Conservation (phyloP, 1,284 basidiomycete genomes). For the Melampsora americana region DNA sequence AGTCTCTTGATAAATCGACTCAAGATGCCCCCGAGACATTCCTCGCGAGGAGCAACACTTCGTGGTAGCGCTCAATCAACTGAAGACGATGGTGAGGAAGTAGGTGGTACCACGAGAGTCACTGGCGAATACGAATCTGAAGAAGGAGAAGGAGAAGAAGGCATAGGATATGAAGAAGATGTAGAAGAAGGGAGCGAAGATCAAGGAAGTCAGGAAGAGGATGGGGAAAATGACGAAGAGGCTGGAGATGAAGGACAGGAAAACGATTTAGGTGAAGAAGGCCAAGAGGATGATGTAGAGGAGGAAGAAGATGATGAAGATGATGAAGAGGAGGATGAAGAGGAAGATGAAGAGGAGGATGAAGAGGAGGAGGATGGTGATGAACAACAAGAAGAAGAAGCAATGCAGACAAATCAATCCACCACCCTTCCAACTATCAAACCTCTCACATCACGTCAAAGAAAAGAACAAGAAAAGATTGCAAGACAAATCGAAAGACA, state of each 20-base stretch:
- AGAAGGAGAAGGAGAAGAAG: background rate
- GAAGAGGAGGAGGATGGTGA: constrained; percentile 42
- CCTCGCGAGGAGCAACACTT: too few relatives aligned
- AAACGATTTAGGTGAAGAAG: constrained; percentile 16
- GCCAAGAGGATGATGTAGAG: constrained; percentile 30
- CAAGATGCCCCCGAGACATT: too few relatives aligned
- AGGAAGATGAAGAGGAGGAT: constrained; percentile 44
- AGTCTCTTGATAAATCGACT: too few relatives aligned
- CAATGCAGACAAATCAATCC: constrained; percentile 51
- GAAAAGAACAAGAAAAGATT: constrained; percentile 41
- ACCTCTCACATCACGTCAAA: background rate
- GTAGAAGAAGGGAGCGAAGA: constrained; percentile 8
- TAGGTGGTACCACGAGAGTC: background rate
- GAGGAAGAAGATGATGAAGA: constrained; percentile 33
- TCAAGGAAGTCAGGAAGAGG: constrained; percentile 33
- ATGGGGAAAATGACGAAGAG: constrained; percentile 25
- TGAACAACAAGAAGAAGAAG: constrained; percentile 48
- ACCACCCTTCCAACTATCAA: constrained; percentile 48
- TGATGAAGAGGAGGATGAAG: constrained; percentile 10
- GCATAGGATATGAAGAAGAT: constrained; percentile 8
- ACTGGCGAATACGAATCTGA: constrained; percentile 8
- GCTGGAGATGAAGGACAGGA: constrained; percentile 7
- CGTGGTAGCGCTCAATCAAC: background rate
- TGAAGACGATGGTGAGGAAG: constrained; percentile 1
- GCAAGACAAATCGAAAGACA: constrained; percentile 24